Base-by-base conservation (phyloP, 1,284 basidiomycete species). In the Kwoniella shivajii region DNA sequence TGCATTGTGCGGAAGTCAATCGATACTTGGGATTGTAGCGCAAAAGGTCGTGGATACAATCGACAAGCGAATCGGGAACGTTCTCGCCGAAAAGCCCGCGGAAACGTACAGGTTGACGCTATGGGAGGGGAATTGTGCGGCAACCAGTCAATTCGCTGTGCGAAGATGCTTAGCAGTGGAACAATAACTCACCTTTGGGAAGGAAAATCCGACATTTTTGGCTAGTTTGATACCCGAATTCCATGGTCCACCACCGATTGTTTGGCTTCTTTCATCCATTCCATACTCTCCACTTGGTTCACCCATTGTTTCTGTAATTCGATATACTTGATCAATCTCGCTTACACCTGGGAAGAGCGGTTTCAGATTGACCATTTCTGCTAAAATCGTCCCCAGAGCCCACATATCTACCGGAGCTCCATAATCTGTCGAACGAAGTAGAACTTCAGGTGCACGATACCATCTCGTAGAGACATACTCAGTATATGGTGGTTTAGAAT, bases 391-490 rank as follows among this genome's bases (percentile, higher is more conserved):
- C 22, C 96, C 96, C 44, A 99, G 81, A 1, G 96, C 96, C 96
- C 96, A 99, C 88, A 98, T 92, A 76, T 99, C 96, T 33, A 99
- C 95, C 0, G 96, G 92, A 66, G 90, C 90, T 16, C 91, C 93
- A 74, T 99, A 99, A 73, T 96, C 88, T 56, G 86, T 84, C 67
- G 92, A 91, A 56, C 92, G 84, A 36, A 99, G 83, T 20, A 99
- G 82, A 3, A 99, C 92, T 77, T 99, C 96, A 14, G 96, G 96
- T 0, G 96, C 96, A 58, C 96, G 90, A 79, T 99, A 99, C 96
- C 96, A 99, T 43, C 96, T 84, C 26, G 96, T 99, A 27, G 93
- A 92, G 26, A 99, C 96, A 73, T 99, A 99, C 80, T 98, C 95
- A 26, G 95, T 98, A 74, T 97, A 99, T 0, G 96, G 96, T 0